Percentiles rank a stretch among this genome's conserved stretches.
These are phyloP conservation scores for Pythium phragmiticola DNA, from an alignment of 352 stramenopile species.

Conservation along the genomic window DNA sequence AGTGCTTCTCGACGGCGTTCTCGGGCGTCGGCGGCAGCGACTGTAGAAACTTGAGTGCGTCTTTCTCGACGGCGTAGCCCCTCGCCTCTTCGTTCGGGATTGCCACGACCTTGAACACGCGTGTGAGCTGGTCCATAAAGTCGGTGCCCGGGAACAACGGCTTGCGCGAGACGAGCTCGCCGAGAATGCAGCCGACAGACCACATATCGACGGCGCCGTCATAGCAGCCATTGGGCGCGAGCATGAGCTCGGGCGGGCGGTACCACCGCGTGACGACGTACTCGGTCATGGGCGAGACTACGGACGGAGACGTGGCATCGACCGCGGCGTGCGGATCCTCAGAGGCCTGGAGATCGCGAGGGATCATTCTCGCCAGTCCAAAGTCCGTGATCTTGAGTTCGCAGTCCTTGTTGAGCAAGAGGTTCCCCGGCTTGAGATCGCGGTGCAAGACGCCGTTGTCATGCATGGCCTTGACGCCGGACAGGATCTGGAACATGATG, in stretches of 20 bases:
- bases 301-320: constrained; percentile 16
- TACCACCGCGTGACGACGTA: constrained; percentile 93
- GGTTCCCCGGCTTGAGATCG: constrained; percentile 94
- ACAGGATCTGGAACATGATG: constrained; percentile 87
- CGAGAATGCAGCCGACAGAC: constrained; percentile 92
- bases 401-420: constrained; percentile 92
- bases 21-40: constrained; percentile 53
- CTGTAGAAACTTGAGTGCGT: constrained; percentile 83
- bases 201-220: constrained; percentile 86
- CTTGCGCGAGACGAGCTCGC: constrained; percentile 83
- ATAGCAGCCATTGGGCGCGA: constrained; percentile 89
- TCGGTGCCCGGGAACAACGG: constrained; percentile 77
- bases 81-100: constrained; percentile 63
- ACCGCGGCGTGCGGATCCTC: constrained; percentile 1
- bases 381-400: constrained; percentile 95
- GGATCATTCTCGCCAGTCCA: constrained; percentile 88
- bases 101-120: constrained; percentile 74
- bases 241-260: constrained; percentile 90
- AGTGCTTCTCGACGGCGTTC: constrained; percentile 60
- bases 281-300: constrained; percentile 79
- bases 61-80: constrained; percentile 78
- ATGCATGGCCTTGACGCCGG: constrained; percentile 90
- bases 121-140: constrained; percentile 86
- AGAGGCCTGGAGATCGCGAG: constrained; percentile 31
- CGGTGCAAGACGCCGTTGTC: constrained; percentile 92